Evolutionary conservation across 31 red algal genomes (phyloP).

Genomic region (Asparagopsis taxiformis): DNA sequence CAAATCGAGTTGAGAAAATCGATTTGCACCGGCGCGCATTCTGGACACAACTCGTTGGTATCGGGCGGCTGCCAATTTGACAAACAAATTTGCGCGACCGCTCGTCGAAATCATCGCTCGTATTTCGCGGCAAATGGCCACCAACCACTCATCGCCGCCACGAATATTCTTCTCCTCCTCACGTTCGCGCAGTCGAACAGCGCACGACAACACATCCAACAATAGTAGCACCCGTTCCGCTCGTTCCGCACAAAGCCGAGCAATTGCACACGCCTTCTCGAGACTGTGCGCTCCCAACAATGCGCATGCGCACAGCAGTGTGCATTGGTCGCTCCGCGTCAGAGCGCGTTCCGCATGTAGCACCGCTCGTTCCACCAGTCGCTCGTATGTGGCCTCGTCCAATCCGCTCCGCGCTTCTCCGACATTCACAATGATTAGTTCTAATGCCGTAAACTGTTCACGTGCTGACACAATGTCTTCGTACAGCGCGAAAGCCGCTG

Average conservation of each 20-base stretch:
- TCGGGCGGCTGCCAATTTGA: no score
- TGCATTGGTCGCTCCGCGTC: conserved; percentile 82
- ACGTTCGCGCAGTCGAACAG: conserved; percentile 35
- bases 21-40: no score
- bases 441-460: conserved; percentile 58
- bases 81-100: no score
- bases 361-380: conserved; percentile 55
- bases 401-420: conserved; percentile 28
- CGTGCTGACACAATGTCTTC: conserved; percentile 59
- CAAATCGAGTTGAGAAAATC: no score
- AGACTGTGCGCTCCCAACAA: conserved; percentile 37
- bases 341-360: conserved; percentile 74
- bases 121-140: no score
- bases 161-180: conserved; percentile 29
- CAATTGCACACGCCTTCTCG: conserved; percentile 44
- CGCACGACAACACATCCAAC: conserved; percentile 52
- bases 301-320: conserved; percentile 55
- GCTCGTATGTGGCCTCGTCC: conserved; percentile 49
- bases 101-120: no score
- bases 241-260: conserved; percentile 27
- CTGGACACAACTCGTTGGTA: no score
- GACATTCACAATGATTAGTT: conserved; percentile 42
- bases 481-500: conserved; percentile 57
- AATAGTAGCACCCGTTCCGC: conserved; percentile 69
- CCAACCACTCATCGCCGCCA: conserved; percentile 19